phyloP scores from a whole-genome alignment of 352 stramenopile species.

The Aphanomyces stellatus region DNA sequence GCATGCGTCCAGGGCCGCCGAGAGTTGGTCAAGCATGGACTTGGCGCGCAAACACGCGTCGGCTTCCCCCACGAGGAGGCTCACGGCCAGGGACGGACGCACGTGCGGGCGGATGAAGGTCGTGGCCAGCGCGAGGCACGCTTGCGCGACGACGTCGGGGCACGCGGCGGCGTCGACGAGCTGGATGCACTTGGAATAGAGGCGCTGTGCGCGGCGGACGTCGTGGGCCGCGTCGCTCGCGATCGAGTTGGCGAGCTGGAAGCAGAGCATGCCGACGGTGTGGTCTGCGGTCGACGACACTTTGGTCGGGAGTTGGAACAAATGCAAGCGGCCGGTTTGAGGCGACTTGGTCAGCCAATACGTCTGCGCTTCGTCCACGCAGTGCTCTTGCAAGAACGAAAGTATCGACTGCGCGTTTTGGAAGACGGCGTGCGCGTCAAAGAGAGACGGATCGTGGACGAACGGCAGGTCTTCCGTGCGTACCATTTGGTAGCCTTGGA shows the following conservation, averaged over 20 bases:
- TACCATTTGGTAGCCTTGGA: conserved; percentile 11
- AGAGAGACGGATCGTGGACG: background rate
- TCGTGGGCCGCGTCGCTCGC: background rate
- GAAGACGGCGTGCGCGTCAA: conserved; percentile 41
- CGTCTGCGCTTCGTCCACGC: conserved; percentile 12
- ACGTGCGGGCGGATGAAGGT: background rate
- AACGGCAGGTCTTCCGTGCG: conserved; percentile 17
- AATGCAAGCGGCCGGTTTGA: background rate
- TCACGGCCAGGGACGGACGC: background rate
- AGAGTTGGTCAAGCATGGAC: background rate
- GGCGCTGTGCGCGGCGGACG: background rate
- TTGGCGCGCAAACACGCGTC: background rate
- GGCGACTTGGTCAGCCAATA: conserved; percentile 17
- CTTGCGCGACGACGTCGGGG: background rate
- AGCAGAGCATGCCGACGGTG: conserved; percentile 16
- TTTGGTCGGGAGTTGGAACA: conserved; percentile 12
- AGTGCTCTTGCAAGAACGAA: conserved; percentile 14
- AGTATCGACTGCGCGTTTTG: conserved; percentile 47
- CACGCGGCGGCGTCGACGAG: background rate
- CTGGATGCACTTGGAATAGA: conserved; percentile 4
- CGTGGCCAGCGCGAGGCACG: background rate
- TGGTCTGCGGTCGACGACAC: conserved; percentile 7
- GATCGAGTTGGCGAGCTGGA: conserved; percentile 11
- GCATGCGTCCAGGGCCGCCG: conserved; percentile 7
- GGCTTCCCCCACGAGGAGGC: background rate